Percentiles rank a stretch among this genome's conserved stretches.
Conservation (phyloP, 768 basidiomycete species). For the Mrakia gelida region DNA sequence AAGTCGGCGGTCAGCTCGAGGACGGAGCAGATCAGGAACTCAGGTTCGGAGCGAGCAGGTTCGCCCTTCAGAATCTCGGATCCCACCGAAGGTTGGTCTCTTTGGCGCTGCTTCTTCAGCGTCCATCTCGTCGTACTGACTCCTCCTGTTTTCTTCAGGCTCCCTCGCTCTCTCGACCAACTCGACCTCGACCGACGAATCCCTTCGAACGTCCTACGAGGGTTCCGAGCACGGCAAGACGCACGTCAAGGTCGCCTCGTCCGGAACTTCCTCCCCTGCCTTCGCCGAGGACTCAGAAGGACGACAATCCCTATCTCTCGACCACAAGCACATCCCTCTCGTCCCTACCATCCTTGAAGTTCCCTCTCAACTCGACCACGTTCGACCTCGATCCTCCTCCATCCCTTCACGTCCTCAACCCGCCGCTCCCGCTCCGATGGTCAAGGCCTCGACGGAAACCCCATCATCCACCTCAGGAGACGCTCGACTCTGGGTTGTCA, state of each 20-base stretch:
- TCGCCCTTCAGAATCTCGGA: not conserved
- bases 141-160: not conserved
- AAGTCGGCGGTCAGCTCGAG: constrained; percentile 8
- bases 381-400: constrained; percentile 3
- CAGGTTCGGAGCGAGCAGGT: not conserved
- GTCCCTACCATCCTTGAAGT: not conserved
- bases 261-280: not conserved
- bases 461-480: constrained; percentile 45
- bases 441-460: not conserved
- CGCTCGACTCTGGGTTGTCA: constrained; percentile 48
- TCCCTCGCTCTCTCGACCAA: constrained; percentile 23
- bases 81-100: not conserved
- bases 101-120: not conserved
- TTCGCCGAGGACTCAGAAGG: not conserved
- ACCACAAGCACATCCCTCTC: constrained; percentile 13
- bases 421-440: not conserved
- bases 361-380: not conserved
- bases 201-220: constrained; percentile 14
- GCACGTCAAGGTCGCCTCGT: not conserved
- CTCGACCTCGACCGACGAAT: constrained; percentile 20
- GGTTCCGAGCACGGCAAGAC: constrained; percentile 1
- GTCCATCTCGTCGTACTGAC: not conserved
- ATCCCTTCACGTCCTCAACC: not conserved
- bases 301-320: too few relatives aligned
- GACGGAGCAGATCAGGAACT: constrained; percentile 12